Conservation (phyloP, 148 eudicot genomes). For the Chenopodium album region DNA sequence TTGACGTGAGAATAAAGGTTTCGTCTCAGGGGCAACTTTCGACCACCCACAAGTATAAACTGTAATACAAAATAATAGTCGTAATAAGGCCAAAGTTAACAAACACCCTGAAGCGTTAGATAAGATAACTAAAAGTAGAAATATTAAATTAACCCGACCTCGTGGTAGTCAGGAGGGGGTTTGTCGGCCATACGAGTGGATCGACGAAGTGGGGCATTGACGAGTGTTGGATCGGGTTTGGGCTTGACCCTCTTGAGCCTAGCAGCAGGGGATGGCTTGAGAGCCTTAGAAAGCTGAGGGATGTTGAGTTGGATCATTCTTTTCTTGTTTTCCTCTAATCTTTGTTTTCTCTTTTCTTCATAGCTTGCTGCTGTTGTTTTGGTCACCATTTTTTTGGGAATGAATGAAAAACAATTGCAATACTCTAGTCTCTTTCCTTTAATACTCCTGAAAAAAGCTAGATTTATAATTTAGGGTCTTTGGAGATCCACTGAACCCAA, state of each 20-base stretch:
- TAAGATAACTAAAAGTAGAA: too few relatives aligned
- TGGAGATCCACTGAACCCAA: too few relatives aligned
- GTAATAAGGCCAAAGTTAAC: background rate
- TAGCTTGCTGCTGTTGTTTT: conserved; percentile 24
- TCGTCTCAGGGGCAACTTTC: conserved; percentile 32
- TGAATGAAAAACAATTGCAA: too few relatives aligned
- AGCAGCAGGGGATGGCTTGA: conserved; percentile 13
- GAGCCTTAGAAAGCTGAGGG: conserved; percentile 38
- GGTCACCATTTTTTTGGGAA: conserved; percentile 19
- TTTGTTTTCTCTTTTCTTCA: conserved; percentile 45
- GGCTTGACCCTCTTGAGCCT: conserved; percentile 12
- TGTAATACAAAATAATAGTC: too few relatives aligned
- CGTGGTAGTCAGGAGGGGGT: conserved; percentile 55
- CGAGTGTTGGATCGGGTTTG: conserved; percentile 23
- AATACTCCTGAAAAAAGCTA: too few relatives aligned
- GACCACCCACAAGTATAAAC: background rate
- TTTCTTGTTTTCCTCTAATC: conserved; percentile 67
- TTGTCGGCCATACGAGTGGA: conserved; percentile 55
- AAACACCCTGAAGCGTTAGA: too few relatives aligned
- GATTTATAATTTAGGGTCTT: too few relatives aligned
- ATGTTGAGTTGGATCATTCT: conserved; percentile 59
- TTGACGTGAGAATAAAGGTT: conserved; percentile 41
- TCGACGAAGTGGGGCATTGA: conserved; percentile 40
- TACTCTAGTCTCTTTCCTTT: too few relatives aligned
- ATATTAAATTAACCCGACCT: conserved; percentile 29